A percentile compares a stretch with the other conserved stretches of the same genome.
Conservation (phyloP, 2,329 filamentous ascomycete genomes). For the Nemania bipapillata region DNA sequence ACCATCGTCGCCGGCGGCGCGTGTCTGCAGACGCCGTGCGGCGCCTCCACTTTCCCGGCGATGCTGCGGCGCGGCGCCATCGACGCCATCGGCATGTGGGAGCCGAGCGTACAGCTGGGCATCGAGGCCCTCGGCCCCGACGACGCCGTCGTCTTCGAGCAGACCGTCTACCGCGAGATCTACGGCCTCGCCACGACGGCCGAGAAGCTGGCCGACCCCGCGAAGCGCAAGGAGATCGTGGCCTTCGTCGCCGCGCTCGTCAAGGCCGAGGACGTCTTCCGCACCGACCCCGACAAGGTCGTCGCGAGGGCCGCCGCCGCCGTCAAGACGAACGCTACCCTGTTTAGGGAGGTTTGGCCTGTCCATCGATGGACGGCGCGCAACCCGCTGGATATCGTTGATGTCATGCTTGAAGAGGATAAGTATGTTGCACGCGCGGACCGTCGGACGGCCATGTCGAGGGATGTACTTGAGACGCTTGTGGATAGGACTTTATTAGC, state of each 20-base stretch:
- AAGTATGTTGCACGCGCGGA: slow-evolving; percentile 40
- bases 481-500: slow-evolving; percentile 18
- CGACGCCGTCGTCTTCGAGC: slow-evolving; percentile 49
- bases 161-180: slow-evolving; percentile 51
- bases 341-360: slow-evolving; percentile 33
- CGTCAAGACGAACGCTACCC: slow-evolving; percentile 41
- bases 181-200: slow-evolving; percentile 51
- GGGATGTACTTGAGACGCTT: slow-evolving; percentile 36
- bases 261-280: slow-evolving; percentile 48
- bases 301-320: slow-evolving; percentile 44
- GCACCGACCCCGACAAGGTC: slow-evolving; percentile 45
- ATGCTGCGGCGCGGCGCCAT: slow-evolving; percentile 46
- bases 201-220: slow-evolving; percentile 49
- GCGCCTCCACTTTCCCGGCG: slow-evolving; percentile 45
- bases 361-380: slow-evolving; percentile 48
- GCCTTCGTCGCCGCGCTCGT: slow-evolving; percentile 48
- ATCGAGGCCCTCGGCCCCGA: slow-evolving; percentile 45
- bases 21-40: slow-evolving; percentile 50
- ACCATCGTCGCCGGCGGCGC: slow-evolving; percentile 45
- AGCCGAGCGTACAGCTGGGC: slow-evolving; percentile 51
- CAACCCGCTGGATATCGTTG: slow-evolving; percentile 45
- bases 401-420: slow-evolving; percentile 46
- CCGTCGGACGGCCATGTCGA: slow-evolving; percentile 20
- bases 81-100: slow-evolving; percentile 53
- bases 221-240: slow-evolving; percentile 49